Evolutionary conservation across 169 alveolate species (phyloP), one percentile per base, ranked within the genome.

Genomic region (Babesia bigemina): DNA sequence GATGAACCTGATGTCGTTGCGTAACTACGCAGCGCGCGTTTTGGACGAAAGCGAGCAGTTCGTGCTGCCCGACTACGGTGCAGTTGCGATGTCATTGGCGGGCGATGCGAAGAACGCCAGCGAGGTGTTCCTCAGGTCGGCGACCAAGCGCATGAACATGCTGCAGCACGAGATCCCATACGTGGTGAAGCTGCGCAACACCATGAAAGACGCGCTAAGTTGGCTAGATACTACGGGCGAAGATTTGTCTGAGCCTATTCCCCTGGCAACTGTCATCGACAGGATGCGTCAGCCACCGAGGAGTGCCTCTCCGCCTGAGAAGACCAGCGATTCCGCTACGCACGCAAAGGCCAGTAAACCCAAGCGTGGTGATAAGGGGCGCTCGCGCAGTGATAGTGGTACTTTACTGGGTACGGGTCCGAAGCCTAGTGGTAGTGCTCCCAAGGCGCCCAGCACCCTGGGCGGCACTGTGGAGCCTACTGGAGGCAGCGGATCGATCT

Each of bases 1-100:
- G 56, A 53, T 81, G 56, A 81, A 81, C 74, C 63, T 81, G 62
- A 12, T 81, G 33, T 42, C 73, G 24, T 48, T 81, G 50, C 66
- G 88, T 58, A 74, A 81, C 75, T 72, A 63, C 49, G 79, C 78
- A 10, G 88, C 88, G 6, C 21, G 73, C 9, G 70, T 60, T 14
- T 72, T 81, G 13, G 88, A 81, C 42, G 84, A 65, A 48, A 69
- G 83, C 39, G 88, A 81, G 7, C 14, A 47, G 28, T 56, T 63
- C 48, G 19, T 81, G 59, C 21, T 81, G 47, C 66, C 84, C 24
- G 88, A 81, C 29, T 67, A 65, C 49, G 66, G 49, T 19, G 39
- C 61, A n/a, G 71, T 33, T n/a, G 12, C 62, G 16, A 6, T 78
- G 36, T 52, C 69, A 28, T 42, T 26, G 58, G 75, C 72, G 16